These are phyloP conservation scores for Debaryomyces coudertii DNA, from an alignment of 1,139 yeast genomes.

Conservation along the genomic window DNA sequence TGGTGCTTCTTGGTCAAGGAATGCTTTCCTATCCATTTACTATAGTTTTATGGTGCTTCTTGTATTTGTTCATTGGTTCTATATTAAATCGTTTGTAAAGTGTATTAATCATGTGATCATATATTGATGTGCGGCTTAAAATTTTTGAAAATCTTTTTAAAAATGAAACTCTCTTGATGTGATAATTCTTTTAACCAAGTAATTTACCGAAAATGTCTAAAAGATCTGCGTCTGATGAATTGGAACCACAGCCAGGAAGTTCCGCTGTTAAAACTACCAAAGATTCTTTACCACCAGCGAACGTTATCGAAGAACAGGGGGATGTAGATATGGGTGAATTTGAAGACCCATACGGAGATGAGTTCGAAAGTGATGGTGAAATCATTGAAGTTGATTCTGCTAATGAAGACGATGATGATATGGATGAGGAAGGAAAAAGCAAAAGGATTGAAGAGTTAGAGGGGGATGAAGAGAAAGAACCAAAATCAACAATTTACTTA, in stretches of 20 bases:
- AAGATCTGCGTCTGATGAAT: constrained; percentile 52
- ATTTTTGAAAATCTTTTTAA: constrained; percentile 7
- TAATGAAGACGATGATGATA: constrained; percentile 63
- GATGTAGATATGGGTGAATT: constrained; percentile 82
- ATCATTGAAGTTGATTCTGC: constrained; percentile 75
- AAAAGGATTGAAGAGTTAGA: constrained; percentile 36
- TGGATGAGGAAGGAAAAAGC: constrained; percentile 34
- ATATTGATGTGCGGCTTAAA: constrained; percentile 6
- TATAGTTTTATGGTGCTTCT: background rate
- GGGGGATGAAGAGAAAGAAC: constrained; percentile 32
- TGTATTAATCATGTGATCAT: constrained; percentile 3
- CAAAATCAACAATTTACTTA: constrained; percentile 57
- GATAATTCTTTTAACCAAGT: background rate
- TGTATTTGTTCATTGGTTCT: background rate
- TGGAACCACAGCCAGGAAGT: constrained; percentile 30
- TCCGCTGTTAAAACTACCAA: constrained; percentile 36
- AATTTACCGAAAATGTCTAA: constrained; percentile 55
- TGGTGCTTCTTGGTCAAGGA: constrained; percentile 86
- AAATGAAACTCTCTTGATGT: constrained; percentile 1
- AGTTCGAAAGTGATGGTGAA: constrained; percentile 91
- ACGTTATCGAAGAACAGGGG: constrained; percentile 26
- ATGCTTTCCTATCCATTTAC: constrained; percentile 56
- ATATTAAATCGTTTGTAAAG: background rate
- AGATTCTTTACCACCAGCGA: constrained; percentile 32
- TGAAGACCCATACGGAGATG: constrained; percentile 95